phyloP scores from a whole-genome alignment of 2,329 filamentous ascomycete genomes.

The Xylaria hypoxylon region DNA sequence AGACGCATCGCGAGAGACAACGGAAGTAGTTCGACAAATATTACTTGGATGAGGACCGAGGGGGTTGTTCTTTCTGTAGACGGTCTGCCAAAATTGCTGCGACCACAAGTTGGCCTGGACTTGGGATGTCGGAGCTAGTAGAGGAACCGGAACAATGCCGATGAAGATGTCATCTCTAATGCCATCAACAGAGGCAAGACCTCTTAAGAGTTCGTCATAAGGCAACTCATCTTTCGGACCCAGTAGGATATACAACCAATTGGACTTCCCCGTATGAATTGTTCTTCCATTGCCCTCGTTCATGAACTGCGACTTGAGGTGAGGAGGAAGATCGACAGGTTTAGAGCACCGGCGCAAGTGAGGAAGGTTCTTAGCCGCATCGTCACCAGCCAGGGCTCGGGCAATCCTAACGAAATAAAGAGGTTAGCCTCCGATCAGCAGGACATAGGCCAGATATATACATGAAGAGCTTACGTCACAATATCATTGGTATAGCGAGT shows the following conservation, averaged over 20 bases:
- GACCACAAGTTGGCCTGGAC: constrained; percentile 81
- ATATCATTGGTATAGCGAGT: constrained; percentile 77
- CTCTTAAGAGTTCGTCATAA: constrained; percentile 63
- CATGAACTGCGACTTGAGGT: constrained; percentile 72
- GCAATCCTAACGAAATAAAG: constrained; percentile 56
- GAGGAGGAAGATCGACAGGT: constrained; percentile 72
- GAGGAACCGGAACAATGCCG: constrained; percentile 74
- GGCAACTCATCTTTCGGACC: constrained; percentile 64
- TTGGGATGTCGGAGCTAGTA: constrained; percentile 79
- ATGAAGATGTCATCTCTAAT: constrained; percentile 67
- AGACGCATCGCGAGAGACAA: constrained; percentile 72
- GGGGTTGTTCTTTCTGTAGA: constrained; percentile 89
- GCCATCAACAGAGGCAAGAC: constrained; percentile 62
- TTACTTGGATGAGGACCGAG: constrained; percentile 85
- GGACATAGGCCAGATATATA: constrained; percentile 12
- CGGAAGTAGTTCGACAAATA: constrained; percentile 75
- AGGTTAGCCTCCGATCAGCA: constrained; percentile 47
- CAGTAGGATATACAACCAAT: constrained; percentile 69
- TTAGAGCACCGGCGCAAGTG: constrained; percentile 84
- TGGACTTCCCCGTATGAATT: constrained; percentile 70
- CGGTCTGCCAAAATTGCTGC: constrained; percentile 82
- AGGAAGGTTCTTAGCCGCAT: constrained; percentile 72
- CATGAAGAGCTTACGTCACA: constrained; percentile 69
- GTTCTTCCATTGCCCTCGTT: constrained; percentile 68
- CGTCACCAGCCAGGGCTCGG: constrained; percentile 67